Base-by-base conservation (phyloP, 305 asterid genomes). In the Fraxinus angustifolia region DNA sequence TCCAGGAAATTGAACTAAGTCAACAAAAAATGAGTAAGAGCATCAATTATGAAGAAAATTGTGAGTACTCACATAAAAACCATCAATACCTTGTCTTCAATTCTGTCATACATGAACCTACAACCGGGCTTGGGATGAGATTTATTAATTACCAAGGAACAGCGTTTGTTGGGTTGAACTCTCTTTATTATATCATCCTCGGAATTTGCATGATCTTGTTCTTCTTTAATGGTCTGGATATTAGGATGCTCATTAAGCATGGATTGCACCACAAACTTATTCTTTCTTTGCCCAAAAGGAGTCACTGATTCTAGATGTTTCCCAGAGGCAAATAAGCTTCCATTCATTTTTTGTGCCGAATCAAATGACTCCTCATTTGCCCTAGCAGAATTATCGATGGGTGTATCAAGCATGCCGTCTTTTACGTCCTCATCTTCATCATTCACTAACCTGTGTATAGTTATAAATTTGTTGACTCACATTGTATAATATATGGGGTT, bases 31-130 rank as follows among this genome's bases (percentile, higher is more conserved):
- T 75, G 78, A 45, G 83, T 80, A 83, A 87, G 82, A 40, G 40
- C 73, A 60, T 78, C 8, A 70, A 58, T 11, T 38, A 33, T 36
- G 33, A 38, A 77, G 74, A 84, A 79, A 85, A 77, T 72, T 78
- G 77, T 34, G 12, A 31, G 62, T 21, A 74, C 26, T 38, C 33
- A 81, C 56, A 80, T 12, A 31, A 38, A 35, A 78, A 31, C 36
- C 81, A 80, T 23, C 72, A 83, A 50, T 90, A 96, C 99, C 99
- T 94, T 96, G 87, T 92, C 95, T 87, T 96, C 98, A 35, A 87
- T 89, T 86, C 95, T 92, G 86, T 94, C 98, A 90, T 93, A 90
- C 98, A 96, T 93, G 93, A 92, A 94, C 89, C 93, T 91, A 90
- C 99, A 94, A 81, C 97, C 98, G 80, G 89, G 90, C 85, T 90